Conservation (phyloP, 2,329 filamentous ascomycete genomes). For the Nigrograna mackinnonii region DNA sequence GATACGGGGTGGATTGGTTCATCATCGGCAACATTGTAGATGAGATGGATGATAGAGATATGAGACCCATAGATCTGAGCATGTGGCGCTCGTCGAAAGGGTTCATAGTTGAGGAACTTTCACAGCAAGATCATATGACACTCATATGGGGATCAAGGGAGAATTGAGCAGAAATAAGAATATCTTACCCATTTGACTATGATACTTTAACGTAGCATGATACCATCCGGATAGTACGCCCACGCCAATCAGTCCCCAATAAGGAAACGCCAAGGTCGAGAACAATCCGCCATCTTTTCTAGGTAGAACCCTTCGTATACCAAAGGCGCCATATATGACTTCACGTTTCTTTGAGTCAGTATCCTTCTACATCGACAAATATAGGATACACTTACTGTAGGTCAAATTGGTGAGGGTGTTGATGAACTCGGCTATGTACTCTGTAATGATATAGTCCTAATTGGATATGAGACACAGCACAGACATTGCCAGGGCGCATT, state of each 20-base stretch:
- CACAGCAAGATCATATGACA: too few species aligned
- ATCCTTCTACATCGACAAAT: constrained; percentile 1
- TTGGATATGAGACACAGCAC: neutral
- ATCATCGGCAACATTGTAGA: too few species aligned
- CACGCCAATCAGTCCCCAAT: constrained; percentile 48
- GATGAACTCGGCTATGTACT: constrained; percentile 58
- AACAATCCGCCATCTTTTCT: constrained; percentile 30
- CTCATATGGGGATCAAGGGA: too few species aligned
- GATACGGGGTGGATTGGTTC: neutral
- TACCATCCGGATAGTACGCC: constrained; percentile 47
- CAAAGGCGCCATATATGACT: constrained; percentile 42
- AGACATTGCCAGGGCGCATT: neutral
- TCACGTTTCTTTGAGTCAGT: neutral
- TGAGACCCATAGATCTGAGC: neutral
- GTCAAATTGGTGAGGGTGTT: constrained; percentile 57
- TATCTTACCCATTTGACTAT: constrained; percentile 48
- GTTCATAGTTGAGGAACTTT: too few species aligned
- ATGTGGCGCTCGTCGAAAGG: too few species aligned
- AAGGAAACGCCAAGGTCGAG: constrained; percentile 41
- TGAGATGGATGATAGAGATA: neutral
- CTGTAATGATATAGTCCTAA: constrained; percentile 59
- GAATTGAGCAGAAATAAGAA: too few species aligned
- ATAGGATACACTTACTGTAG: constrained; percentile 44
- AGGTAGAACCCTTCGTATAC: constrained; percentile 28
- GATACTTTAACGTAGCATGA: constrained; percentile 50